Evolutionary conservation across 2,329 filamentous ascomycete species (phyloP), one percentile per base, ranked within the genome.

Genomic region (Aspergillus bombycis): DNA sequence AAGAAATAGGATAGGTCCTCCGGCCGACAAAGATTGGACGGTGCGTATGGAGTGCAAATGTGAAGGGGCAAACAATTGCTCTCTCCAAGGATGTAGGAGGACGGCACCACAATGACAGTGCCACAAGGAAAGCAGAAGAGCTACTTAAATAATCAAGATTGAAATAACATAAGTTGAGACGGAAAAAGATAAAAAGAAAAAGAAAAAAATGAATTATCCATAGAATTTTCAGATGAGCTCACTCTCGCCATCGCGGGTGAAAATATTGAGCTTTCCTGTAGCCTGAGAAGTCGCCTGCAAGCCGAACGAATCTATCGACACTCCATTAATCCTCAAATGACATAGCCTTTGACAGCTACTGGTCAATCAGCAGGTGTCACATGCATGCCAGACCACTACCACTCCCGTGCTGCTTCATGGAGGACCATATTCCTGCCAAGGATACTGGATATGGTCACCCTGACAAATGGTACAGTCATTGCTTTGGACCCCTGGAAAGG

Each of bases 161-260:
- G 62, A 62, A 62, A 59, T 23, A 62, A 55, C 52, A 58, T 43
- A 34, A 65, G 52, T 50, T 60, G 62, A 60, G 57, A 46, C 16
- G 7, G 16, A 19, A 41, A n/a, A 19, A 41, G 16, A 41, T 19
- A 19, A 41, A 41, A 16, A 41, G 28, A 41, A 57, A 62, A 57
- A n/a, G n/a, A n/a, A n/a, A n/a, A n/a, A n/a, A n/a, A n/a, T n/a
- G 45, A 62, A 58, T 34, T 45, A 63, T 59, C 53, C 53, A 64
- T 59, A 50, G 60, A 57, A 70, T 63, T 48, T 54, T 61, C 23
- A 53, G 61, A 65, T 62, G 61, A 62, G 61, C 43, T 45, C 62
- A 34, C 55, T 66, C 60, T 55, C 57, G 58, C 67, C 58, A 65
- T 61, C 58, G 50, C 59, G 60, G 41, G 63, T 55, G 58, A 56